Evolutionary conservation across 2,329 filamentous ascomycete genomes (phyloP), one percentile per base, ranked within the genome.

Genomic region (Immersiporthe knoxdaviesiana): DNA sequence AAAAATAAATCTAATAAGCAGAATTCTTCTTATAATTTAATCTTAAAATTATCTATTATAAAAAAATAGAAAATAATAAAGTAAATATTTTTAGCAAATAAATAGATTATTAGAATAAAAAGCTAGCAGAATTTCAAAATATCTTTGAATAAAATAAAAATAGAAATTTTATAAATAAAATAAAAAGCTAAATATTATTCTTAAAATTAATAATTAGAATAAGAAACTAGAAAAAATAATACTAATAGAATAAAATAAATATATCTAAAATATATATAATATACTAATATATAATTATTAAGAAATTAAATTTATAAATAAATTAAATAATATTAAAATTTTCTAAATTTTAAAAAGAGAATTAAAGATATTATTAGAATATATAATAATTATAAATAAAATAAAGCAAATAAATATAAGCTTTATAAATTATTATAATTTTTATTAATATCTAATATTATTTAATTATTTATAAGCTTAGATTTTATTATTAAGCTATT

Each of bases 401-500:
- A 61, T 41, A 61, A 61, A 24, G 14, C 4, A 39, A 6, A 61
- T 41, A 1, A 12, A 41, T 61, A 61, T 14, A 61, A 61, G 16
- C 71, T 72, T 37, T 61, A 61, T 11, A 35, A 5, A 61, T 12
- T 61, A 14, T 41, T 61, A 27, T 14, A 61, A n/a, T 24, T 6
- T 24, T 16, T 61, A 37, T 27, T 41, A 39, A 27, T 37, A n/a
- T n/a, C n/a, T n/a, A n/a, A n/a, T 39, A 35, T 14, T 44, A 41
- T 41, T 37, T 61, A 37, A 18, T 2, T 11, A 61, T 61, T 16
- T 11, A 44, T 30, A 44, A 61, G 37, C 18, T 50, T 73, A 3
- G 41, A 71, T 30, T 71, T 73, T 35, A 65, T 72, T 30, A 66
- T 60, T 54, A 58, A 58, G 37, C 37, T 39, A 39, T 12, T 39